Evolutionary conservation across 2,329 filamentous ascomycete genomes (phyloP).

Genomic region (Pseudogymnoascus sp.): DNA sequence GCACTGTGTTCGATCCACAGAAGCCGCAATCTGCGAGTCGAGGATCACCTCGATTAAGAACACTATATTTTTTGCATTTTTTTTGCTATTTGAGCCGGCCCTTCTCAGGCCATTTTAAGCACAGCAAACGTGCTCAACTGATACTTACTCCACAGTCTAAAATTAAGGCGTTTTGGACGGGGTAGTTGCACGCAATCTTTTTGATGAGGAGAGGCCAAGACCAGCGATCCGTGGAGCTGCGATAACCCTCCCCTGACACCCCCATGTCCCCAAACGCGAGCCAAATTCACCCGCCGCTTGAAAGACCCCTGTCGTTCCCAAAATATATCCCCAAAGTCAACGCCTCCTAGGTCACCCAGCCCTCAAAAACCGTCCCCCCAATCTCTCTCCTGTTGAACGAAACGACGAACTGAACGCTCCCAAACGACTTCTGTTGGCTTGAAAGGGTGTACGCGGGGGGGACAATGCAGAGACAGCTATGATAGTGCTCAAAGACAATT

Average conservation of each 20-base stretch:
- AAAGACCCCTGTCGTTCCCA: background rate
- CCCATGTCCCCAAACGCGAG: background rate
- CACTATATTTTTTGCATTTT: conserved; percentile 10
- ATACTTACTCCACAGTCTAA: background rate
- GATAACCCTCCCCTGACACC: background rate
- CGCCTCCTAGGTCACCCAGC: conserved; percentile 4
- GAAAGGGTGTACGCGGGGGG: background rate
- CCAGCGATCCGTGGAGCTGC: background rate
- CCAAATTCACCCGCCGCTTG: background rate
- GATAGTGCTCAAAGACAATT: conserved; percentile 5
- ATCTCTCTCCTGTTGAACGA: background rate
- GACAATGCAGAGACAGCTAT: background rate
- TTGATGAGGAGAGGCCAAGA: background rate
- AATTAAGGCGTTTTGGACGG: background rate
- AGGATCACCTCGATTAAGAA: conserved; percentile 12
- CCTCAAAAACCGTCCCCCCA: background rate
- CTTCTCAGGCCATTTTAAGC: background rate
- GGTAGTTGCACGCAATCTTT: background rate
- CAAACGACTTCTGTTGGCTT: background rate
- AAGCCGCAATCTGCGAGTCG: conserved; percentile 14
- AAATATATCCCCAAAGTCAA: background rate
- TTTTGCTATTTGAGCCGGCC: background rate
- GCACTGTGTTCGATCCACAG: conserved; percentile 16
- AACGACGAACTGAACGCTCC: background rate
- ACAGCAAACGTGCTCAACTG: background rate